Base-by-base conservation (phyloP, 2,329 filamentous ascomycete genomes). In the Elsinoe batatas region DNA sequence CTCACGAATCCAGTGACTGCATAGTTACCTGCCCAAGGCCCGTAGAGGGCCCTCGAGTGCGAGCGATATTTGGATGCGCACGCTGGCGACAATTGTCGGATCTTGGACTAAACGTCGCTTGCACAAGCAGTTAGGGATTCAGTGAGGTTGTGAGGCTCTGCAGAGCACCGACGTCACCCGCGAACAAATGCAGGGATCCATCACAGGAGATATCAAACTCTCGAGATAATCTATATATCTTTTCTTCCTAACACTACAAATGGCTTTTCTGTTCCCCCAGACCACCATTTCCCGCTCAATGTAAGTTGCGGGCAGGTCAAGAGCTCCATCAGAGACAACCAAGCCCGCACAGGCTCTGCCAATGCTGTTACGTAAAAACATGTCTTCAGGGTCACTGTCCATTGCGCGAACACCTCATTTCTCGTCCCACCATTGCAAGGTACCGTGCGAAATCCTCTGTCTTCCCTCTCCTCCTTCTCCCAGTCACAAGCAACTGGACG, bases 281-380 rank as follows among this genome's bases (percentile, higher is more conserved):
- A 8, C 8, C 7, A 30, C 37, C 38, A 42, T 42, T 30, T 7
- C 5, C 26, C 7, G 7, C 8, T 7, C 26, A 30, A 30, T 2
- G 7, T 8, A 8, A 5, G 4, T 10, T 20, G 3, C 38, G 13
- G 40, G 40, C n/a, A 44, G 7, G 17, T 26, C 26, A 51, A 35
- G 26, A 22, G 17, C 13, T 37, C 47, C 33, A 38, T 51, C 15
- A 37, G 47, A 51, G 47, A 51, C 47, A 51, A 8, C 47, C 33
- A 51, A 51, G 47, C 35, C 18, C 47, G 47, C 47, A 51, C 47
- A 51, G 47, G 47, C 47, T 38, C 10, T 33, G 47, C 47, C 47
- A 51, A 51, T 51, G 32, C 47, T 51, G 18, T 51, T 51, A 51
- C 47, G 47, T 51, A 51, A 51, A 51, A 51, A 20, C 12, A 8